Percentiles rank a stretch among this genome's conserved stretches.
Evolutionary conservation across 768 basidiomycete species (phyloP).

Genomic region (Russula earlei): DNA sequence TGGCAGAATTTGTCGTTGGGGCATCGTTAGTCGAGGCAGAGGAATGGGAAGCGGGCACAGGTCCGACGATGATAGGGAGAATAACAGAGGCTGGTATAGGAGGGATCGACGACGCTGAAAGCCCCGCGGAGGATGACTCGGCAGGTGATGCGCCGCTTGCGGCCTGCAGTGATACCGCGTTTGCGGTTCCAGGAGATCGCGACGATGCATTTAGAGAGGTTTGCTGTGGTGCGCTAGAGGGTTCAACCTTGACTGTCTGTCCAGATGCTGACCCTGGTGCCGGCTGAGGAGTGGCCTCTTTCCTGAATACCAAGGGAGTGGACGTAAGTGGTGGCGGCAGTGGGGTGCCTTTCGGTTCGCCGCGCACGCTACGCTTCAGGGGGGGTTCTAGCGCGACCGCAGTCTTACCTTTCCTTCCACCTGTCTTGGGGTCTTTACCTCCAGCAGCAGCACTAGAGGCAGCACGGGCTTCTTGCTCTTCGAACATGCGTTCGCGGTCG

Average conservation of each 20-base stretch:
- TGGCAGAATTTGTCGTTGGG: constrained; percentile 30
- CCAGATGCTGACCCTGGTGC: constrained; percentile 9
- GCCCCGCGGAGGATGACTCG: not conserved
- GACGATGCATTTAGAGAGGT: constrained; percentile 20
- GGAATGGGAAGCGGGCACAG: constrained; percentile 57
- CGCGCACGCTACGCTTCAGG: constrained; percentile 61
- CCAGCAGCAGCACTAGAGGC: constrained; percentile 23
- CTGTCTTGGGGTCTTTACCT: constrained; percentile 34
- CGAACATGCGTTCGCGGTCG: constrained; percentile 53
- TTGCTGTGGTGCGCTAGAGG: not conserved
- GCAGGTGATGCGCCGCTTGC: not conserved
- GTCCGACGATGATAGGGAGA: constrained; percentile 69
- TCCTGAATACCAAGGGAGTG: constrained; percentile 47
- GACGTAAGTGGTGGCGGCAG: constrained; percentile 65
- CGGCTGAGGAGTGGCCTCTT: constrained; percentile 17
- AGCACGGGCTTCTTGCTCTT: constrained; percentile 53
- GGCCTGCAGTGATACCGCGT: not conserved
- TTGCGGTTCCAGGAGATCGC: constrained; percentile 18
- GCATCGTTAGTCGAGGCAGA: constrained; percentile 38
- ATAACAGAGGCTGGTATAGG: constrained; percentile 39
- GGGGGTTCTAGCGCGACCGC: constrained; percentile 45
- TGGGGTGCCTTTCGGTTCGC: constrained; percentile 45
- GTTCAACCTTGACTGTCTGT: constrained; percentile 23
- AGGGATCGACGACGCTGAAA: constrained; percentile 14
- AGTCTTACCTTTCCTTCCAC: constrained; percentile 52